Base-by-base conservation (phyloP, 2,329 filamentous ascomycete genomes). In the Cladosporium sp. region DNA sequence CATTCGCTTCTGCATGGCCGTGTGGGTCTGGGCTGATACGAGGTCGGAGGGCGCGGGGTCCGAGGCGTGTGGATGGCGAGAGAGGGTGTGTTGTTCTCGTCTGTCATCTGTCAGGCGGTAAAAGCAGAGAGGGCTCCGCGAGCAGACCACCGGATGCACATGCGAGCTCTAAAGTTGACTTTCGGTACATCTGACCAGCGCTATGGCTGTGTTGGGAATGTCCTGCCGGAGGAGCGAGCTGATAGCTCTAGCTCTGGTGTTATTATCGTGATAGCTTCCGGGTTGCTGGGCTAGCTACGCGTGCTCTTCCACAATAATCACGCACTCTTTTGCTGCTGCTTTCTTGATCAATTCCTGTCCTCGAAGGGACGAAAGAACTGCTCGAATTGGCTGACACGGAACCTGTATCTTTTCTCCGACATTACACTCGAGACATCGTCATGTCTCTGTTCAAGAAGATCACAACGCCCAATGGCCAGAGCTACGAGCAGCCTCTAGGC, bases 381-480 rank as follows among this genome's bases (percentile, higher is more conserved):
- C 5, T 28, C 22, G 4, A 28, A 28, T 28, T 28, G 22, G 7
- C 22, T 28, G 22, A 28, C 4, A 28, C 22, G 22, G 7, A 28
- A 7, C 22, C 4, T 28, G 22, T 7, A 28, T 28, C 22, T 28
- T 7, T 28, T 5, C 4, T 28, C 1, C 22, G 22, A 7, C 22
- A 28, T 7, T 3, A 7, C 4, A 28, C 5, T 28, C 4, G 22
- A 28, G 22, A 28, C 4, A 28, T 28, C 22, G 61, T 42, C n/a
- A 75, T 75, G 72, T 74, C 75, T 54, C 70, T 79, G 22, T 67
- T 68, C 48, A 71, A 83, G 49, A 77, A 88, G 63, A 77, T 92
- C 54, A 86, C 78, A 8, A 86, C 87, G 46, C 87, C 87, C 4
- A 92, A 92, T 70, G 87, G 86, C 61, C 77, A 73, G 68, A 83